These are phyloP conservation scores for Tricholoma furcatifolium DNA, from an alignment of 768 basidiomycete species.

Conservation along the genomic window DNA sequence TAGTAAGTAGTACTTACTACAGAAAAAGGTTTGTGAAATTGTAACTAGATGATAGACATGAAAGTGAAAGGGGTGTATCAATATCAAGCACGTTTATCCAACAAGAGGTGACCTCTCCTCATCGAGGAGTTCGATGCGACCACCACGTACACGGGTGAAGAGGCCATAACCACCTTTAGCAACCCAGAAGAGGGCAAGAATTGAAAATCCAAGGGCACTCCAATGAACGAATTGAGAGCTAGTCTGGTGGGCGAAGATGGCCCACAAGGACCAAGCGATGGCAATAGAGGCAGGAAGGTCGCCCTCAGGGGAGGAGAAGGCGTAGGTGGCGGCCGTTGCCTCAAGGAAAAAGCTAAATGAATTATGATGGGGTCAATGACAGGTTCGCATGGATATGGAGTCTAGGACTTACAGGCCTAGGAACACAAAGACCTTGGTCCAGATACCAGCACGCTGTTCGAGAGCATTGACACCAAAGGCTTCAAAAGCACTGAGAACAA, in stretches of 20 bases:
- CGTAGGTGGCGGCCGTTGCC: slow-evolving; percentile 89
- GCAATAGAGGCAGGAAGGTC: slow-evolving; percentile 91
- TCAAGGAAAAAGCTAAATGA: slow-evolving; percentile 83
- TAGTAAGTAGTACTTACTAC: too few species aligned
- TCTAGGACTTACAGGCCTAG: slow-evolving; percentile 67
- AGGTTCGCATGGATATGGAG: not conserved
- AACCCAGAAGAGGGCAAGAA: slow-evolving; percentile 84
- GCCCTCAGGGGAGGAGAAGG: slow-evolving; percentile 86
- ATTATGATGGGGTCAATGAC: slow-evolving; percentile 4
- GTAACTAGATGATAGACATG: not conserved
- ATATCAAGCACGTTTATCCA: slow-evolving; percentile 19
- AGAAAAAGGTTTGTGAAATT: not conserved
- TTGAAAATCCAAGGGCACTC: slow-evolving; percentile 81
- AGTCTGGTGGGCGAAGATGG: slow-evolving; percentile 79
- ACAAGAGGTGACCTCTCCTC: slow-evolving; percentile 89
- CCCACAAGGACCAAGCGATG: slow-evolving; percentile 92
- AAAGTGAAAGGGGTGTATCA: not conserved
- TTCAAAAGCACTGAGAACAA: slow-evolving; percentile 80
- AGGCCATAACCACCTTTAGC: slow-evolving; percentile 69
- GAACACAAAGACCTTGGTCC: slow-evolving; percentile 96
- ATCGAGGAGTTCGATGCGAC: slow-evolving; percentile 65
- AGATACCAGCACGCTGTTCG: slow-evolving; percentile 66
- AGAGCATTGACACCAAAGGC: slow-evolving; percentile 83
- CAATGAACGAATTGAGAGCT: slow-evolving; percentile 83
- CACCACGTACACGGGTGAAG: slow-evolving; percentile 44